Percentiles rank a stretch among this genome's conserved stretches.
Conservation (phyloP, 129 eudicot species). For the Artemisia annua region DNA sequence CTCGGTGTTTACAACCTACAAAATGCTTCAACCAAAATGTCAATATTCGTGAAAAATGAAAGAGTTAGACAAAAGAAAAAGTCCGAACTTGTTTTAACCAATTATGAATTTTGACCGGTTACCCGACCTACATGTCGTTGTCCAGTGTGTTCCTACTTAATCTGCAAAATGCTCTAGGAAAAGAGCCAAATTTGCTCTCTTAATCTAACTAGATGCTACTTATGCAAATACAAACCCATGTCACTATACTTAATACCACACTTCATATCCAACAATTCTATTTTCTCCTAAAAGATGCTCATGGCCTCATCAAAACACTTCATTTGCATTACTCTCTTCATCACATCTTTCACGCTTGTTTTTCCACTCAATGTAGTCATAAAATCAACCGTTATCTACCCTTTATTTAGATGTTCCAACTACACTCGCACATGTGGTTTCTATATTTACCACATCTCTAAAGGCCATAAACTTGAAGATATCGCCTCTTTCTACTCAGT, state of each 20-base stretch:
- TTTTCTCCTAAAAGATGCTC: constrained; percentile 27
- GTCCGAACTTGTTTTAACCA: not conserved
- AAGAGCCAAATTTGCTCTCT: constrained; percentile 12
- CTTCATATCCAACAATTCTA: constrained; percentile 28
- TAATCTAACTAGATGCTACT: constrained; percentile 11
- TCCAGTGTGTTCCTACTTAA: too few relatives aligned
- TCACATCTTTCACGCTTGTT: constrained; percentile 29
- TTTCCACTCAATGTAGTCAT: constrained; percentile 29
- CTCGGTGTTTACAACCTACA: too few relatives aligned
- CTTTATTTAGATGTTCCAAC: constrained; percentile 37
- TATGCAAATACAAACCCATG: constrained; percentile 15
- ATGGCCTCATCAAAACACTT: constrained; percentile 35
- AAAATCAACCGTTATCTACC: constrained; percentile 41
- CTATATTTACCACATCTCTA: constrained; percentile 44
- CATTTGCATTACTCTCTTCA: constrained; percentile 18
- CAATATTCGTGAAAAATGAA: not conserved
- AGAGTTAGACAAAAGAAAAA: not conserved
- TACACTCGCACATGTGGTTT: constrained; percentile 35
- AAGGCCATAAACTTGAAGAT: constrained; percentile 32
- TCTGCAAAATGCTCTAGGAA: not conserved
- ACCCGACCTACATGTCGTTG: not conserved
- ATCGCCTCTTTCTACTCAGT: constrained; percentile 40
- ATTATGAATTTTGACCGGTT: not conserved
- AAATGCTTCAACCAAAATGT: not conserved
- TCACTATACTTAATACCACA: constrained; percentile 21